Base-by-base conservation (phyloP, 1,284 basidiomycete species). In the Sphaerobolus stellatus region DNA sequence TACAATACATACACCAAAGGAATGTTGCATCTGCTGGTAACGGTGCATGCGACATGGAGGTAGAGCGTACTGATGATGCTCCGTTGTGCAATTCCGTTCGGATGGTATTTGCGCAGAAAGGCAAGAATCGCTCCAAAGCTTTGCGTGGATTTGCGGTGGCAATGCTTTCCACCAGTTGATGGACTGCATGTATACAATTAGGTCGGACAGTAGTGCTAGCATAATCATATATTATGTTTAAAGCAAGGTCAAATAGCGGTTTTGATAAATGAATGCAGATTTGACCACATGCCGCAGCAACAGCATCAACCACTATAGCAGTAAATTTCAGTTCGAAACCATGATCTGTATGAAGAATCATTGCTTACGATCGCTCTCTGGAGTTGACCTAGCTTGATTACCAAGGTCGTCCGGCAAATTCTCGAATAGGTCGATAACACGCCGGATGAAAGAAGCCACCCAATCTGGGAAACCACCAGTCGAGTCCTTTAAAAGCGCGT, bases 261-360 rank as follows among this genome's bases (percentile, higher is more conserved):
- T 90, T 89, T 3, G 91, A 92, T 16, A 95, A 76, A 63, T 93
- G 88, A 11, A 85, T 80, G 68, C 92, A 94, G 47, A 95, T 90
- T 64, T 84, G 83, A 62, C 79, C 83, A 71, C 84, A 88, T 8
- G 85, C 83, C 29, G 77, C 76, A 28, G 79, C 79, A 13, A 89
- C 86, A 4, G 85, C 80, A 64, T 88, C 85, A 22, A 89, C 80
- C 22, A 88, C 74, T 68, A 34, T 41, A 14, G 18, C 13, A 43
- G 41, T 43, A 11, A 43, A 24, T 27, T 22, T 6, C 48, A 25
- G 18, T 29, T n/a, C 34, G 24, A 40, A 40, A 11, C 6, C 29
- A 18, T 38, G 22, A n/a, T 38, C 7, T 38, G 16, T 13, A 18
- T 8, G 44, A 30, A 52, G 20, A 49, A 58, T 33, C n/a, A 28